Base-by-base conservation (phyloP, 306 rosid species). In the Arachis hypogaea region DNA sequence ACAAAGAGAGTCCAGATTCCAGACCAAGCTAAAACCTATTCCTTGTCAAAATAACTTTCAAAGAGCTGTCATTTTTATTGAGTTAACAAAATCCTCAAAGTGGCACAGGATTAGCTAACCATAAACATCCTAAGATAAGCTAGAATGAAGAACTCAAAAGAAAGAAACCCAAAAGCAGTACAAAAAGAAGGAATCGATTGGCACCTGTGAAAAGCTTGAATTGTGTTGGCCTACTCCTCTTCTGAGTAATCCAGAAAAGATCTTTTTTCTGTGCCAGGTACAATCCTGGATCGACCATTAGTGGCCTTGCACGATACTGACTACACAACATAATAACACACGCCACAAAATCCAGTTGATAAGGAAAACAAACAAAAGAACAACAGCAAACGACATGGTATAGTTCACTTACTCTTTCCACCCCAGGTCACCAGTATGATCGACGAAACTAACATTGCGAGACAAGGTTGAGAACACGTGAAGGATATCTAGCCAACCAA, bases 141-240 rank as follows among this genome's bases (percentile, higher is more conserved):
- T 7, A 7, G 14, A 62, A 40, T 12, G 3, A 14, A 51, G 0
- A 7, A 7, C 11, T 1, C 3, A 36, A 59, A 16, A 72, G 51
- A 36, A 60, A 38, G 66, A 66, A 36, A 44, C 18, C 28, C 4
- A n/a, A 40, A 22, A 10, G 9, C 56, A 54, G 5, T 22, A 56
- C 73, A 44, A 36, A 63, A 51, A 46, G 4, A 58, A 33, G 60
- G n/a, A 74, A 47, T 55, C 5, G 4, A 16, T 49, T 54, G 47
- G 54, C 45, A 89, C 96, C 97, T 80, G 97, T 92, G 68, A 92
- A 92, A 52, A 92, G 92, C 77, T 89, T 92, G 83, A 92, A 92
- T 44, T 96, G 93, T 5, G 97, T 92, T 49, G 97, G 97, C 82
- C 84, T 85, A 79, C 97, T 92, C 69, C 97, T 83, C 68, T 89